phyloP scores from a whole-genome alignment of 805 yeast species.

The Priceomyces carsonii region DNA sequence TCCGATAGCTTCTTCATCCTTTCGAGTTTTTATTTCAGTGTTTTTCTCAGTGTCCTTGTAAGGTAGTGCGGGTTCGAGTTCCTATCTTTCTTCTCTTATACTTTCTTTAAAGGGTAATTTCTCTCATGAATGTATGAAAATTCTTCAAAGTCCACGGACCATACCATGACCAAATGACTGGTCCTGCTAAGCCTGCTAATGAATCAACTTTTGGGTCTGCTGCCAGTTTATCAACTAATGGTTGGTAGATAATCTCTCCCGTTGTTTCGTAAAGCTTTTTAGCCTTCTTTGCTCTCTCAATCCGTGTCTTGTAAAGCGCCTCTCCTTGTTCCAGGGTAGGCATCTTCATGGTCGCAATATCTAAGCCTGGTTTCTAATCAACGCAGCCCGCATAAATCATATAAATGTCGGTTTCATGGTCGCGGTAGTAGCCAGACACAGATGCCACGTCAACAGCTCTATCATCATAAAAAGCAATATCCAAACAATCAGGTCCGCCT shows the following conservation, averaged over 20 bases:
- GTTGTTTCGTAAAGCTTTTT: slow-evolving; percentile 1
- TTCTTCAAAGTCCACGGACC: slow-evolving; percentile 4
- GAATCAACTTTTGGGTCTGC: neutral
- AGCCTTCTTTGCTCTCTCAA: slow-evolving; percentile 4
- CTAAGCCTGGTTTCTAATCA: slow-evolving; percentile 1
- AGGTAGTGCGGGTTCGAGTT: too few relatives aligned
- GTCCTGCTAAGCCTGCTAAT: slow-evolving; percentile 4
- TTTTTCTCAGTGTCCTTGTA: too few relatives aligned
- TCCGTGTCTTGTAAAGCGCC: slow-evolving; percentile 1
- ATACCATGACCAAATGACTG: slow-evolving; percentile 5
- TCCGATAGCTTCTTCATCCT: too few relatives aligned
- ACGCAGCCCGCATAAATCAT: slow-evolving; percentile 3
- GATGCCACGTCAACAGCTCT: slow-evolving; percentile 4
- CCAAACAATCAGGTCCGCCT: slow-evolving; percentile 6
- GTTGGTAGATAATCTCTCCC: slow-evolving; percentile 4
- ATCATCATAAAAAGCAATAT: slow-evolving; percentile 4
- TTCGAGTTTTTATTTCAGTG: too few relatives aligned
- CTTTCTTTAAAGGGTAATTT: too few relatives aligned
- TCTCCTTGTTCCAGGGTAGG: slow-evolving; percentile 3
- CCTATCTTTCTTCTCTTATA: too few relatives aligned
- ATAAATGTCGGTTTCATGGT: slow-evolving; percentile 4
- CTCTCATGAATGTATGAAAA: too few relatives aligned
- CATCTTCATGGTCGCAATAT: too few relatives aligned
- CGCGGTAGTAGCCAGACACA: slow-evolving; percentile 5
- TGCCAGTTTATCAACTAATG: slow-evolving; percentile 1